Evolutionary conservation across 202 grass and related monocot species (phyloP).

Genomic region (Carex arenaria): DNA sequence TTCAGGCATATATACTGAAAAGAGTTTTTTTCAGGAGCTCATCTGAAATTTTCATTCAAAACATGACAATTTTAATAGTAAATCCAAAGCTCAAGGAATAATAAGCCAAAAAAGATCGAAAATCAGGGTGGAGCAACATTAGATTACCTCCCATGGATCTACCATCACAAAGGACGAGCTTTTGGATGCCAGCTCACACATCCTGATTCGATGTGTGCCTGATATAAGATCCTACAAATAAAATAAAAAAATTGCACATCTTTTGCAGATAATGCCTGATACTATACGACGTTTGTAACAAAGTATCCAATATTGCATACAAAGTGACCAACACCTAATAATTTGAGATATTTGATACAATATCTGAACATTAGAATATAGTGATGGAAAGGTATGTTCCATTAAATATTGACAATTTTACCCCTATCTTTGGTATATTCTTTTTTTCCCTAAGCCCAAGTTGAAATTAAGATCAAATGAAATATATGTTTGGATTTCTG

Average conservation of each 20-base stretch:
- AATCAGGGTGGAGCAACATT: constrained; percentile 6
- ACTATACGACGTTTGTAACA: neutral
- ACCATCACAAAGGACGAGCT: constrained; percentile 87
- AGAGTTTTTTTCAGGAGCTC: neutral
- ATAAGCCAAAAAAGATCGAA: neutral
- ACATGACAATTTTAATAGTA: neutral
- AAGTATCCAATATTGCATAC: neutral
- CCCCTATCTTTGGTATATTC: neutral
- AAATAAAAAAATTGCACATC: neutral
- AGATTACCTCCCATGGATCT: constrained; percentile 80
- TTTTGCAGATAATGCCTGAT: neutral
- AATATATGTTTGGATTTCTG: neutral
- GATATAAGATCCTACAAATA: constrained; percentile 55
- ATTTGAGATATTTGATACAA: neutral
- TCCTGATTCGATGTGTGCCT: constrained; percentile 31
- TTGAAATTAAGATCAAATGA: neutral
- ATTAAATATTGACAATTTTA: neutral
- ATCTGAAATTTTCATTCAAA: no score
- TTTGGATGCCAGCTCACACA: constrained; percentile 62
- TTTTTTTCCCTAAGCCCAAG: neutral
- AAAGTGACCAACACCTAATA: neutral
- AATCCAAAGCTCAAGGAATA: neutral
- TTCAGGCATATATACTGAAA: neutral
- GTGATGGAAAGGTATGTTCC: neutral
- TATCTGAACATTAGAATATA: neutral